phyloP scores from a whole-genome alignment of 306 rosid species.

The Senna tora region DNA sequence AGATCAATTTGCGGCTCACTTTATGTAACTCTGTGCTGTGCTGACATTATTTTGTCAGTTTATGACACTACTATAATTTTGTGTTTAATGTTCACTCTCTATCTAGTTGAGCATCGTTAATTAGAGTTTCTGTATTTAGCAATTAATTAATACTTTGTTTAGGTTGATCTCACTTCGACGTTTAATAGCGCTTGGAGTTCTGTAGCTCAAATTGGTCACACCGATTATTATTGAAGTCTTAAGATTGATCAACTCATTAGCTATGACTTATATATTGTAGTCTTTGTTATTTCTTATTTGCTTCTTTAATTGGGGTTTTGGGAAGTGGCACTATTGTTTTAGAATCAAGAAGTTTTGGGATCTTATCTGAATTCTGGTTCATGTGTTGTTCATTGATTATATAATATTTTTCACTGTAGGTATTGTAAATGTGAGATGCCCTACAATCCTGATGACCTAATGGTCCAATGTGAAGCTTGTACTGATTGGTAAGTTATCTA shows the following conservation, averaged over 20 bases:
- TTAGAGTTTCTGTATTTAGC: background rate
- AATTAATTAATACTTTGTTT: slow-evolving; percentile 14
- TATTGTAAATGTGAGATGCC: slow-evolving; percentile 99
- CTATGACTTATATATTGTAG: background rate
- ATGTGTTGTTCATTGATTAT: slow-evolving; percentile 33
- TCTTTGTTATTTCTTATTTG: slow-evolving; percentile 1
- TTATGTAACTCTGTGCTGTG: background rate
- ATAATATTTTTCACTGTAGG: slow-evolving; percentile 53
- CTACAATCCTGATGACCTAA: slow-evolving; percentile 94
- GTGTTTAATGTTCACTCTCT: slow-evolving; percentile 27
- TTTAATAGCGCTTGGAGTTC: slow-evolving; percentile 3
- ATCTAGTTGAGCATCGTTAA: background rate
- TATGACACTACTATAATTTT: background rate
- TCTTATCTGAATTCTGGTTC: slow-evolving; percentile 29
- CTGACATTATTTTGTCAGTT: background rate
- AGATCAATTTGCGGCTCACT: background rate
- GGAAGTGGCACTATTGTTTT: slow-evolving; percentile 28
- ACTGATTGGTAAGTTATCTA: slow-evolving; percentile 77
- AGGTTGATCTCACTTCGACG: slow-evolving; percentile 16
- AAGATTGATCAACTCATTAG: background rate
- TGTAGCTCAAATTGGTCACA: slow-evolving; percentile 1
- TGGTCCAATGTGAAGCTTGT: slow-evolving; percentile 98
- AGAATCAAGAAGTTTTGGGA: slow-evolving; percentile 24
- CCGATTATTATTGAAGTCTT: slow-evolving; percentile 1
- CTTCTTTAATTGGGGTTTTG: slow-evolving; percentile 23